These are phyloP conservation scores for Starmerella vitae DNA, from an alignment of 805 yeast genomes.

Conservation along the genomic window DNA sequence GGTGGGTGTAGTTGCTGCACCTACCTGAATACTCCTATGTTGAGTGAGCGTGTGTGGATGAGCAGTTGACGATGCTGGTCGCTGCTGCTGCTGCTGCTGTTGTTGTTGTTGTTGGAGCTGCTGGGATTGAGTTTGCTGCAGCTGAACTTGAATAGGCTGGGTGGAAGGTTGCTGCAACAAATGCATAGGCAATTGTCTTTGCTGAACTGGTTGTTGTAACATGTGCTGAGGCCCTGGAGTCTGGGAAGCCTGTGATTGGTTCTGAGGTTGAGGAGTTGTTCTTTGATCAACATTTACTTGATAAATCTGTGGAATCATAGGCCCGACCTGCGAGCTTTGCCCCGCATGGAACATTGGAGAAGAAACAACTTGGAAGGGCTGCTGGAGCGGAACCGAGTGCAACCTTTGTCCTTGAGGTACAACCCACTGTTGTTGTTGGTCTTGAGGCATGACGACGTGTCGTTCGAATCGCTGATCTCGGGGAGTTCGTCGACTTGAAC, in stretches of 20 bases:
- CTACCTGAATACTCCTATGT: background rate
- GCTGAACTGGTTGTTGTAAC: background rate
- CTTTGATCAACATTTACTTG: background rate
- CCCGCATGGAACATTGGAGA: background rate
- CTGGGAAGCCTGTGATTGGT: background rate
- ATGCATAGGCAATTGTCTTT: background rate
- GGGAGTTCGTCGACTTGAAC: conserved; percentile 33
- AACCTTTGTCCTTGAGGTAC: background rate
- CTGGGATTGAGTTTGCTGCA: conserved; percentile 2
- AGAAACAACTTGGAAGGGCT: background rate
- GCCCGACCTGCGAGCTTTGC: background rate
- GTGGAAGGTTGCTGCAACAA: background rate
- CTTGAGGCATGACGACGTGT: conserved; percentile 10
- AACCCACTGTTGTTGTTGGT: background rate
- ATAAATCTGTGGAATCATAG: background rate
- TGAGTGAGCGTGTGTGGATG: background rate
- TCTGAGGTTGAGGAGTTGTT: background rate
- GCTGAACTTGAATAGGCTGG: background rate
- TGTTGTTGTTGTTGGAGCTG: conserved; percentile 1
- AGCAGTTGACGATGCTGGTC: background rate
- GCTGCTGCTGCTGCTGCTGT: conserved; percentile 4
- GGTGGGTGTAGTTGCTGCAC: background rate
- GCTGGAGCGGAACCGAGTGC: background rate
- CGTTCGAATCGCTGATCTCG: conserved; percentile 13
- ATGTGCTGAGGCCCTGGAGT: no score